Conservation (phyloP, 345 rosid genomes). For the Murraya paniculata region DNA sequence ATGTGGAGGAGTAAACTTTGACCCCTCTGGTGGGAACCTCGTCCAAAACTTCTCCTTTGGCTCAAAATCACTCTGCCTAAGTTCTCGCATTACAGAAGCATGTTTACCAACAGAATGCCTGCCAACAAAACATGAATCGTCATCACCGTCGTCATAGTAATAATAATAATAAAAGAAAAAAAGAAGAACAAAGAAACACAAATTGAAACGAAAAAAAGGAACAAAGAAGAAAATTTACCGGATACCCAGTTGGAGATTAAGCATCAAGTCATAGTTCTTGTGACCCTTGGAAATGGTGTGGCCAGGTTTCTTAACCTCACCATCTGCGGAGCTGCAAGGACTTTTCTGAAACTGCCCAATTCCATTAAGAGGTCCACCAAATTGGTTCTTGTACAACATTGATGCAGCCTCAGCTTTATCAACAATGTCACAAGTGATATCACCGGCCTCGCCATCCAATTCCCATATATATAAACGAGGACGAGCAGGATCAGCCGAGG, state of each 20-base stretch:
- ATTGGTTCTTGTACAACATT: conserved; percentile 49
- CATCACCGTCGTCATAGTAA: no score
- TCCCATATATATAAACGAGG: conserved; percentile 87
- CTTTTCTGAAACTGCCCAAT: conserved; percentile 66
- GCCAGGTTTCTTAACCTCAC: conserved; percentile 85
- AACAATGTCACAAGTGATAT: conserved; percentile 87
- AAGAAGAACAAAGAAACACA: conserved; percentile 6
- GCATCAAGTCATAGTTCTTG: conserved; percentile 94
- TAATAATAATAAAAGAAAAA: conserved; percentile 23
- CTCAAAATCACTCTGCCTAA: conserved; percentile 75
- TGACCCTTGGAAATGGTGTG: conserved; percentile 93
- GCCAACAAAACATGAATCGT: conserved; percentile 1
- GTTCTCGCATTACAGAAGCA: conserved; percentile 50
- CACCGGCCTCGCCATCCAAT: conserved; percentile 95
- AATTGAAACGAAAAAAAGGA: background rate
- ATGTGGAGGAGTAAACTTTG: conserved; percentile 91
- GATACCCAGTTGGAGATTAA: conserved; percentile 91
- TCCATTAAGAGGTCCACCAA: conserved; percentile 48
- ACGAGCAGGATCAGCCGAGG: conserved; percentile 39
- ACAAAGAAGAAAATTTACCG: conserved; percentile 40
- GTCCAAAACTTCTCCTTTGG: conserved; percentile 99
- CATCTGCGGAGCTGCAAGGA: conserved; percentile 65
- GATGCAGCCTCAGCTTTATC: conserved; percentile 70
- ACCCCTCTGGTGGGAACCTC: conserved; percentile 89
- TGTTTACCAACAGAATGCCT: conserved; percentile 91